phyloP scores from a whole-genome alignment of 1,139 yeast species.

The Meyerozyma carpophila region DNA sequence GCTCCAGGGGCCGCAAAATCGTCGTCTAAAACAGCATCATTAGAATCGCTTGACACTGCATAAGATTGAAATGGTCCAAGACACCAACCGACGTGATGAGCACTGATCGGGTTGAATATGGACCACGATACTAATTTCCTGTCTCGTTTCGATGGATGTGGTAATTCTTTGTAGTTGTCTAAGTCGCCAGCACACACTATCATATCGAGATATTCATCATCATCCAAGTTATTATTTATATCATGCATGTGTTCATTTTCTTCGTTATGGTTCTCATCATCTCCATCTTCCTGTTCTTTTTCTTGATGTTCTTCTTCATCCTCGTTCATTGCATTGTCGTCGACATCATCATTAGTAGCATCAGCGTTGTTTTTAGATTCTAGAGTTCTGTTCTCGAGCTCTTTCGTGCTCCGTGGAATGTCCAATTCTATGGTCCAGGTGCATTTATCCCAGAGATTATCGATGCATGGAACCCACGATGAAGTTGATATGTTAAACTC shows the following conservation, averaged over 20 bases:
- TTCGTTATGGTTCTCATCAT: constrained; percentile 15
- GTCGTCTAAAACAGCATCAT: constrained; percentile 29
- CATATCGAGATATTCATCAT: constrained; percentile 49
- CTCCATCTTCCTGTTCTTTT: constrained; percentile 3
- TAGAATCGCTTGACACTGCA: constrained; percentile 35
- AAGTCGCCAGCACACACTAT: constrained; percentile 76
- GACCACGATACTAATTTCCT: constrained; percentile 79
- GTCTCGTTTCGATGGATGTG: constrained; percentile 52
- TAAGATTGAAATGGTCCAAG: constrained; percentile 77
- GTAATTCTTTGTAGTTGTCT: constrained; percentile 41
- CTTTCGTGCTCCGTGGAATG: constrained; percentile 75
- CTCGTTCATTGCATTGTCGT: constrained; percentile 3
- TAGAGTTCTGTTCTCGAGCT: constrained; percentile 14
- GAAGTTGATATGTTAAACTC: constrained; percentile 80
- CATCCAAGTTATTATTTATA: constrained; percentile 32
- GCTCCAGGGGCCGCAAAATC: constrained; percentile 40
- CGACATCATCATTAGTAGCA: constrained; percentile 7
- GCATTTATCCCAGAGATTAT: constrained; percentile 79
- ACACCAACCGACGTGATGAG: constrained; percentile 97
- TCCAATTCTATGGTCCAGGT: constrained; percentile 90
- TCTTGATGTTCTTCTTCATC: constrained; percentile 5
- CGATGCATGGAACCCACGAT: constrained; percentile 96
- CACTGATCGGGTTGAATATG: constrained; percentile 79
- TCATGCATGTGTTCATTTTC: constrained; percentile 7
- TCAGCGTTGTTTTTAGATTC: constrained; percentile 11